Evolutionary conservation across 176 grass and related monocot genomes (phyloP).

Genomic region (Typha latifolia): DNA sequence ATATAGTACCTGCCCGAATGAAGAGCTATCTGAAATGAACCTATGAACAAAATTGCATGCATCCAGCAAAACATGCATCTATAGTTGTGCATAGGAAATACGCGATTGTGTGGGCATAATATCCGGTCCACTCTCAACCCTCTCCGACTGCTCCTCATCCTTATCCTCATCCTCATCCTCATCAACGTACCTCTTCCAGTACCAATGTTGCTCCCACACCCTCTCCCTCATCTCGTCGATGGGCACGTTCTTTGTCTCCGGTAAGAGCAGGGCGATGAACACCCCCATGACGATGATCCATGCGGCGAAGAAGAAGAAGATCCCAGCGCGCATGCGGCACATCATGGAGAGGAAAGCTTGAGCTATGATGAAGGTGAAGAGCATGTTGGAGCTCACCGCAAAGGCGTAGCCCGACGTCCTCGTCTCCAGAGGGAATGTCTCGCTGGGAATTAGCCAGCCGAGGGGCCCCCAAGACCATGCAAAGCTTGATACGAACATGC

Average conservation of each 20-base stretch:
- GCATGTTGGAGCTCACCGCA: conserved; percentile 12
- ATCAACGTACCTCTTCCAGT: conserved; percentile 23
- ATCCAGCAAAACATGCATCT: too few species aligned
- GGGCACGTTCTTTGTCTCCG: conserved; percentile 33
- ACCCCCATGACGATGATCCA: conserved; percentile 24
- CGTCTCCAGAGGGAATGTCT: conserved; percentile 32
- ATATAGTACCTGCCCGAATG: too few species aligned
- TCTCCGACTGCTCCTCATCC: too few species aligned
- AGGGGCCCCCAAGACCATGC: conserved; percentile 41
- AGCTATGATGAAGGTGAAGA: conserved; percentile 29
- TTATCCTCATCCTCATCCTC: too few species aligned
- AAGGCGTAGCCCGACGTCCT: conserved; percentile 18
- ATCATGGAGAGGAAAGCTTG: conserved; percentile 23
- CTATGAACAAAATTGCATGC: too few species aligned
- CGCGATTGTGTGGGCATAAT: too few species aligned
- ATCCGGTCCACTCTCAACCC: too few species aligned
- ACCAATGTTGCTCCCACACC: conserved; percentile 36
- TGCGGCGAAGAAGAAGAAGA: conserved; percentile 24
- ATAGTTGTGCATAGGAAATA: too few species aligned
- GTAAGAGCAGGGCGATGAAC: conserved; percentile 16
- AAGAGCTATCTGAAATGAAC: too few species aligned
- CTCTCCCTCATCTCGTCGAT: conserved; percentile 31
- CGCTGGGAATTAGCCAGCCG: conserved; percentile 33
- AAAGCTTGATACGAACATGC: conserved; percentile 15
- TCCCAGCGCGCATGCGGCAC: conserved; percentile 10